phyloP scores from a whole-genome alignment of 306 rosid species.

The Rubus parviflorus region DNA sequence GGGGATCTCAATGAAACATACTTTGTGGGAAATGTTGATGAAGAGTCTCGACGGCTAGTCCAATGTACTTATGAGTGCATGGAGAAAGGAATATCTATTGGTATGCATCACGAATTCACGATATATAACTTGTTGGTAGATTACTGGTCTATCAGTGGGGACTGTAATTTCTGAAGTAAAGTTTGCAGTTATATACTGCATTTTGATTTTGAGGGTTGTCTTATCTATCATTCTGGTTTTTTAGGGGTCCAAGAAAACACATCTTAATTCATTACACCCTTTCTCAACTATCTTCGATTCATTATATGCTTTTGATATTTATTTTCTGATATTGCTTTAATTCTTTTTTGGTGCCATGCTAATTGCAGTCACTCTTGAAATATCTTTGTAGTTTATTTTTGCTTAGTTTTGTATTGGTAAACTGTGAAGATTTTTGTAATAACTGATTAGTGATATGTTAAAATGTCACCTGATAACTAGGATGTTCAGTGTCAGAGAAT shows the following conservation, averaged over 20 bases:
- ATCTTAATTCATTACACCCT: neutral
- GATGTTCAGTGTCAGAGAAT: neutral
- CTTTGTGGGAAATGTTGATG: slow-evolving; percentile 94
- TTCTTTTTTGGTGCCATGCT: neutral
- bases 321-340: neutral
- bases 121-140: neutral
- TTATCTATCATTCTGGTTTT: neutral
- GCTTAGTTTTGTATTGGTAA: neutral
- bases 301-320: neutral
- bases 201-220: neutral
- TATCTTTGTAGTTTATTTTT: neutral
- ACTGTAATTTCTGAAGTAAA: neutral
- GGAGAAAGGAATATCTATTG: slow-evolving; percentile 91
- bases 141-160: neutral
- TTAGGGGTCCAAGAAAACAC: neutral
- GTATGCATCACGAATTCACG: slow-evolving; percentile 36
- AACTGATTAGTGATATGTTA: neutral
- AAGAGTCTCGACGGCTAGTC: slow-evolving; percentile 73
- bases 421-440: neutral
- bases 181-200: neutral
- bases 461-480: neutral
- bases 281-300: neutral
- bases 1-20: slow-evolving; percentile 96
- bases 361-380: neutral
- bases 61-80: slow-evolving; percentile 86